Evolutionary conservation across 2,329 filamentous ascomycete species (phyloP).

Genomic region (Pyrenophora teres): DNA sequence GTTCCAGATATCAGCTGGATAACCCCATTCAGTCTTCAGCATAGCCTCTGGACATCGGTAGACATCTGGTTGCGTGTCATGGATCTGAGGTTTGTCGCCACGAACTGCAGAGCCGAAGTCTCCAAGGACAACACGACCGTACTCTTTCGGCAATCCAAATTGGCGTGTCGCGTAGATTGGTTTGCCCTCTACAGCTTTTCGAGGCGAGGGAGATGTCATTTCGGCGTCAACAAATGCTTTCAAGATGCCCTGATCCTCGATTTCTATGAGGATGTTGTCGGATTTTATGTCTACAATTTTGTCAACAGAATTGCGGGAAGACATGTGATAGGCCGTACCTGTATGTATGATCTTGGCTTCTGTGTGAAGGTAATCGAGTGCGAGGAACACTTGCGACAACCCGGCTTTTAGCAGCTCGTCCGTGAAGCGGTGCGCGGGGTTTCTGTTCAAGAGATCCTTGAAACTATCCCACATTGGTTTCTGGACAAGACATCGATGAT

Average conservation of each 20-base stretch:
- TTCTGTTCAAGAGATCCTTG: slow-evolving; percentile 46
- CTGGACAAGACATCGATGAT: slow-evolving; percentile 48
- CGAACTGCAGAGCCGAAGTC: slow-evolving; percentile 25
- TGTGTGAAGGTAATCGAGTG: slow-evolving; percentile 51
- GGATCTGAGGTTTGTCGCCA: slow-evolving; percentile 21
- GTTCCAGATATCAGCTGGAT: slow-evolving; percentile 47
- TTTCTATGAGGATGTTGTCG: slow-evolving; percentile 50
- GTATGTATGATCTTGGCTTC: slow-evolving; percentile 54
- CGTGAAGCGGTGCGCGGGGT: slow-evolving; percentile 46
- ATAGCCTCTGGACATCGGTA: slow-evolving; percentile 49
- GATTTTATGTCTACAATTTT: slow-evolving; percentile 49
- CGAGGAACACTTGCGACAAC: slow-evolving; percentile 48
- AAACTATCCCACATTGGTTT: slow-evolving; percentile 50
- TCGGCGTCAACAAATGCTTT: slow-evolving; percentile 44
- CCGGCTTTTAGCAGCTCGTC: slow-evolving; percentile 46
- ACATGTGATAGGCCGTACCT: slow-evolving; percentile 31
- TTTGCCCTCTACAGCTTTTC: slow-evolving; percentile 40
- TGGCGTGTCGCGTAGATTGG: slow-evolving; percentile 46
- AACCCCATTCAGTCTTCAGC: slow-evolving; percentile 44
- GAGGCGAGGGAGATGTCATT: slow-evolving; percentile 44
- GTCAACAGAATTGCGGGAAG: not conserved
- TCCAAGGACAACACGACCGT: slow-evolving; percentile 43
- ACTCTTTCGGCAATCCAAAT: slow-evolving; percentile 39
- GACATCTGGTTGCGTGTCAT: slow-evolving; percentile 42
- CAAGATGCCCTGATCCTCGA: slow-evolving; percentile 44